Base-by-base conservation (phyloP, 1,284 basidiomycete genomes). In the Testicularia cyperi region DNA sequence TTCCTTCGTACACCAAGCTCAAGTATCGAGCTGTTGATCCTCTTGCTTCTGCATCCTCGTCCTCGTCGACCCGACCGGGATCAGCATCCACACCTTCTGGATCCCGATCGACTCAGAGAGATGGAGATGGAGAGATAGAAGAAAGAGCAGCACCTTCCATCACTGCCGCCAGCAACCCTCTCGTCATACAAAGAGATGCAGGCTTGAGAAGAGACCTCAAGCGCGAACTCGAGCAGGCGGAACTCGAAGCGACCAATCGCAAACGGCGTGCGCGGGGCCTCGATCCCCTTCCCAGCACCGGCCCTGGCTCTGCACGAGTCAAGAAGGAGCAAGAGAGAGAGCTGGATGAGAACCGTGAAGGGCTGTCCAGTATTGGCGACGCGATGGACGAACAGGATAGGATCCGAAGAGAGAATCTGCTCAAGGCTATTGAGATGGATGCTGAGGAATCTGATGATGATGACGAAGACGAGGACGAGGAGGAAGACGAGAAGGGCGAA, bases 1-100 rank as follows among this genome's bases (percentile, higher is more conserved):
- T 72, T 6, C 56, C 74, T 2, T 44, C 70, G 7, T 65, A 76
- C 26, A 74, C 72, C 5, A 60, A 60, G 20, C 61, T 76, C 35
- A 76, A 76, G 52, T 72, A 74, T 44, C 64, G 74, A n/a, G n/a
- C n/a, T n/a, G n/a, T n/a, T n/a, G n/a, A n/a, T 6, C 45, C 39
- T 22, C 61, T 66, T n/a, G 54, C 44, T 3, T 41, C 69, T 9
- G 28, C 38, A 21, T 40, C 28, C n/a, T 19, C 36, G 10, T 35
- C 38, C 5, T 14, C 43, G 1, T 14, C 35, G n/a, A n/a, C n/a
- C n/a, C n/a, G n/a, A n/a, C n/a, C n/a, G n/a, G n/a, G n/a, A n/a
- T n/a, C n/a, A 5, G 13, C 26, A 10, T 31, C 46, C 14, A 19
- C 34, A 18, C 30, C 33, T 9, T 15, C 38, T 31, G 43, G 20